A percentile compares a stretch with the other conserved stretches of the same genome.
Evolutionary conservation across 108 stramenopile genomes (phyloP).

Genomic region (Skeletonema menzelii): DNA sequence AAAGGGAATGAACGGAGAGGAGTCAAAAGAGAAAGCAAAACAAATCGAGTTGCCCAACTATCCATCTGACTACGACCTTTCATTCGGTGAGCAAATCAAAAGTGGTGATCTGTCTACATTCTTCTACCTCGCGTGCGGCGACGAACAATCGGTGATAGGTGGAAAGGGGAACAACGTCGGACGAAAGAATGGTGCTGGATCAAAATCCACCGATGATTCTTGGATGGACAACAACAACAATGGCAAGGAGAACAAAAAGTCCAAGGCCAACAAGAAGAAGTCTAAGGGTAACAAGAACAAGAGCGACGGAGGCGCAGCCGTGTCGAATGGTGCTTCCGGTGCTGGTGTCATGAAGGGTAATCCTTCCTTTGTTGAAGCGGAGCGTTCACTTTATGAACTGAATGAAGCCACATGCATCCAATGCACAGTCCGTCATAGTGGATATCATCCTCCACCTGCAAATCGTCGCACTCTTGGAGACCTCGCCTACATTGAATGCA

Average conservation of each 20-base stretch:
- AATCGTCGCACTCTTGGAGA: slow-evolving; percentile 86
- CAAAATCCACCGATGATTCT: slow-evolving; percentile 9
- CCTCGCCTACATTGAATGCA: slow-evolving; percentile 91
- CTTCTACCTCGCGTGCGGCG: slow-evolving; percentile 74
- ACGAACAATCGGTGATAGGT: slow-evolving; percentile 49
- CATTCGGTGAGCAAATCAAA: slow-evolving; percentile 23
- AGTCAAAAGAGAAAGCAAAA: slow-evolving; percentile 27
- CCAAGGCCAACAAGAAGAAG: slow-evolving; percentile 52
- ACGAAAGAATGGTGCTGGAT: slow-evolving; percentile 2
- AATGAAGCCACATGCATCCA: slow-evolving; percentile 50
- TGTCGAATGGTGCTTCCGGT: background rate
- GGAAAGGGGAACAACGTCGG: background rate
- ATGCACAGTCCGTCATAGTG: slow-evolving; percentile 64
- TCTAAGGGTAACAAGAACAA: slow-evolving; percentile 23
- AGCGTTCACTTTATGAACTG: slow-evolving; percentile 53
- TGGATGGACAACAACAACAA: background rate
- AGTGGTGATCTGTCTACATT: slow-evolving; percentile 67
- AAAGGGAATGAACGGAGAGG: slow-evolving; percentile 13
- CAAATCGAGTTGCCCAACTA: slow-evolving; percentile 29
- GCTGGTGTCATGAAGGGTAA: background rate
- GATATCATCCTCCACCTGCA: slow-evolving; percentile 91
- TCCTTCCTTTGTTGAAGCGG: slow-evolving; percentile 29
- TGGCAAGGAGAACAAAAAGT: slow-evolving; percentile 33
- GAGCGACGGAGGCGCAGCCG: background rate
- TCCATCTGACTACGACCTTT: slow-evolving; percentile 27